These are phyloP conservation scores for Fusarium globosum DNA, from an alignment of 2,329 filamentous ascomycete genomes.

Conservation along the genomic window DNA sequence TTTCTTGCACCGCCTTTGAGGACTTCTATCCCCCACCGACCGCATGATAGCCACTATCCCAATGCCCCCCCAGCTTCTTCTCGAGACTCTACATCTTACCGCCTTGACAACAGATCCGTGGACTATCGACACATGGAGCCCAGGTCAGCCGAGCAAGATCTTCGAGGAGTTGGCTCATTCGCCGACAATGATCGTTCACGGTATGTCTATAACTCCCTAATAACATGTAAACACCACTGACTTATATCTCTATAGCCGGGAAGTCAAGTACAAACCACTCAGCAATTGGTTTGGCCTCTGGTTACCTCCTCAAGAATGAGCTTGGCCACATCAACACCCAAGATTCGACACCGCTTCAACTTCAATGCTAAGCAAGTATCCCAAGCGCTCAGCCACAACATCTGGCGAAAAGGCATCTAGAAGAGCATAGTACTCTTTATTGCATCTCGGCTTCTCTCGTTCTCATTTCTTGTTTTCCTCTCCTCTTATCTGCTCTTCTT, in stretches of 20 bases:
- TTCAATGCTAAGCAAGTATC: conserved; percentile 1
- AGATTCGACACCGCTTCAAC: not conserved
- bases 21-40: conserved; percentile 5
- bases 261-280: conserved; percentile 45
- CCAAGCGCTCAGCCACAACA: not conserved
- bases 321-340: not conserved
- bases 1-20: conserved; percentile 33
- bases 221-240: not conserved
- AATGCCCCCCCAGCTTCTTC: conserved; percentile 18
- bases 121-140: conserved; percentile 27
- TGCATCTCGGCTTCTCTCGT: not conserved
- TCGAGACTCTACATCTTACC: conserved; percentile 22
- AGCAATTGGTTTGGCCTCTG: conserved; percentile 46
- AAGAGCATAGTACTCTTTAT: not conserved
- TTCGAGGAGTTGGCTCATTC: conserved; percentile 41
- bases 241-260: conserved; percentile 16
- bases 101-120: conserved; percentile 17
- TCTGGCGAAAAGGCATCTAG: not conserved
- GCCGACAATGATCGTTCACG: conserved; percentile 34
- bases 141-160: conserved; percentile 34
- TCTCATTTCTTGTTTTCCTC: not conserved
- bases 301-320: conserved; percentile 38
- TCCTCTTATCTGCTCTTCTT: not conserved
- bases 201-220: not conserved
- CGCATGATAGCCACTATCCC: not conserved